phyloP scores from a whole-genome alignment of 2,329 filamentous ascomycete species.

The Sclerotinia glacialis region DNA sequence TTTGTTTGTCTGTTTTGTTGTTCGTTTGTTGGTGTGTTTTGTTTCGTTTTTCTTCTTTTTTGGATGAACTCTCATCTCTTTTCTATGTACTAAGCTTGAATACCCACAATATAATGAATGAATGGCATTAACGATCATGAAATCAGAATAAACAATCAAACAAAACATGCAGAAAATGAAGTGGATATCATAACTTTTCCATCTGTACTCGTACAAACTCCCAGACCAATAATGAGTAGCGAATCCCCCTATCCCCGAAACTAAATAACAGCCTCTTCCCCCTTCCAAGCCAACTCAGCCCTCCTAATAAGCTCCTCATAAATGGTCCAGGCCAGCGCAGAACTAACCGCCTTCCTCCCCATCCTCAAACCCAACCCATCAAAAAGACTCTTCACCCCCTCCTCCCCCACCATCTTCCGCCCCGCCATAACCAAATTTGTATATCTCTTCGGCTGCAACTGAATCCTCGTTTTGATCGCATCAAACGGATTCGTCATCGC shows the following conservation, averaged over 20 bases:
- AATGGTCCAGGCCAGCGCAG: conserved; percentile 93
- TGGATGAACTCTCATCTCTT: conserved; percentile 16
- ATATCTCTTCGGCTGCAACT: conserved; percentile 81
- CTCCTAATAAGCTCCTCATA: conserved; percentile 90
- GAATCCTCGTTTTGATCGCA: conserved; percentile 90
- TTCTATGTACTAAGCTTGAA: conserved; percentile 8
- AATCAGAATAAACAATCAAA: too few relatives aligned
- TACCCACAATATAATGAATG: conserved; percentile 3
- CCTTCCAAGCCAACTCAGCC: conserved; percentile 45
- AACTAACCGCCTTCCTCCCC: conserved; percentile 86
- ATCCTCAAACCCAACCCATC: conserved; percentile 84
- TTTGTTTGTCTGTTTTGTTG: background rate
- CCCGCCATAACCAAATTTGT: conserved; percentile 77
- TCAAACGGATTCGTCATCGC: conserved; percentile 95
- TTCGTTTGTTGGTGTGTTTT: background rate
- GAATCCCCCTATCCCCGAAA: background rate
- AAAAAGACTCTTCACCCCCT: conserved; percentile 77
- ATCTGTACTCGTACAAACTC: background rate
- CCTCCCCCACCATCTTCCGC: conserved; percentile 74
- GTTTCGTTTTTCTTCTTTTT: background rate
- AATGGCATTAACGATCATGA: background rate
- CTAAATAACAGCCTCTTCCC: conserved; percentile 10
- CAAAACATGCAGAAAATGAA: background rate
- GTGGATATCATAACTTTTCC: background rate
- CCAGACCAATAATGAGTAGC: background rate